Evolutionary conservation across 805 yeast species (phyloP), one percentile per base, ranked within the genome.

Genomic region (Kuraishia ogatae): DNA sequence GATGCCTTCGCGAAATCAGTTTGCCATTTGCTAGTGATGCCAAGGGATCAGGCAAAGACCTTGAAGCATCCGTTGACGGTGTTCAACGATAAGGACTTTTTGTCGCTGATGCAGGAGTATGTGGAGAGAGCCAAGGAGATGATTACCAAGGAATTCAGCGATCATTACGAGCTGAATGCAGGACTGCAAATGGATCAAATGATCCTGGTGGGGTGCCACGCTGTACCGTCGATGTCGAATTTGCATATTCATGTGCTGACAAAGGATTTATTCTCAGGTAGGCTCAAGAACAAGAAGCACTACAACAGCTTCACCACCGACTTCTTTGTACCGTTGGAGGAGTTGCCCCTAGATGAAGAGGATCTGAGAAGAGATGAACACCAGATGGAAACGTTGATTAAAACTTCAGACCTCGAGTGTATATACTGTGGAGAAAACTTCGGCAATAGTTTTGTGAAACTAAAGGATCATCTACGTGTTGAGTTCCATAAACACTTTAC

Each of bases 171-270:
- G 52, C 48, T 35, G 51, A 59, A 52, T 24, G 60, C 50, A 8
- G 60, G 64, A 2, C 66, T 71, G 21, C 69, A 69, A 15, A 63
- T 75, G 29, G 63, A 65, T 2, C 55, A 61, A 1, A 64, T 66
- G 35, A 71, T 86, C 8, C 70, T 71, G 57, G 78, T 76, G 8
- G 93, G 96, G 0, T 76, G 87, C 24, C 96, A 89, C 67, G 67
- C 87, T 3, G 76, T 77, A 1, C 96, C 96, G 2, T 84, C 91
- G 0, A 65, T 88, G 76, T 68, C 67, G 47, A 87, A 89, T 64
- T 61, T 88, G 50, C 96, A 89, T 62, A 71, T 89, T 20, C 96
- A 89, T 69, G 81, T 89, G 23, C 74, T 89, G 51, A 82, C 91
- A 0, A 72, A 70, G 52, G 96, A 89, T 66, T 78, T 85, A 62